Base-by-base conservation (phyloP, 257 asterid genomes). In the Solanum virginianum region DNA sequence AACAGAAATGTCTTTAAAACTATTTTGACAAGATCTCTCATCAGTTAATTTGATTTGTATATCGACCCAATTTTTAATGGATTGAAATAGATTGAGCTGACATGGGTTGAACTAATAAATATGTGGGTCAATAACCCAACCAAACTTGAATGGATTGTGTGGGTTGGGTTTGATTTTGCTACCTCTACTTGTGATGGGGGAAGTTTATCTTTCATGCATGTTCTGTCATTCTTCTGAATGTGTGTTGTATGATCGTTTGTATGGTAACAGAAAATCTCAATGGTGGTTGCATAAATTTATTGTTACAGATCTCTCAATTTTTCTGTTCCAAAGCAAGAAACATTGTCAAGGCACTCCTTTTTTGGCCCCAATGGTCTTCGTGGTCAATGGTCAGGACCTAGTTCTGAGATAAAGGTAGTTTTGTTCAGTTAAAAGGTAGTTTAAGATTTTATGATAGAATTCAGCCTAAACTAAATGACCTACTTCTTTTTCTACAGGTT, bases 281-380 rank as follows among this genome's bases (percentile, higher is more conserved):
- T 80, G 57, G 22, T 54, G 80, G 14, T 45, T 49, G n/a, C 51
- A 62, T 82, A 45, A 82, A 77, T 16, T 24, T 82, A 69, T 85
- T 86, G 82, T 77, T 89, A 85, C 95, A 96, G 99, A 88, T 90
- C 93, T 88, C 91, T 94, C 87, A 84, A 91, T 87, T 88, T 93
- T 84, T 96, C 98, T 84, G 95, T 87, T 84, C 97, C 98, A 84
- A 94, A 93, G 92, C 93, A 94, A 90, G 99, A 96, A 89, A 95
- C 98, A 32, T 87, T 95, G 87, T 94, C 98, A 68, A 93, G 98
- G 82, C 98, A 95, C 94, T 94, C 98, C 15, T 54, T 96, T 70
- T 89, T 97, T 77, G 98, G 98, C 81, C 97, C 98, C 69, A 93
- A 88, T 89, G 98, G 97, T 88, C 99, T 97, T 87, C 95, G 84